Conservation (phyloP, 108 stramenopile species). For the Aurantiochytrium sp. region DNA sequence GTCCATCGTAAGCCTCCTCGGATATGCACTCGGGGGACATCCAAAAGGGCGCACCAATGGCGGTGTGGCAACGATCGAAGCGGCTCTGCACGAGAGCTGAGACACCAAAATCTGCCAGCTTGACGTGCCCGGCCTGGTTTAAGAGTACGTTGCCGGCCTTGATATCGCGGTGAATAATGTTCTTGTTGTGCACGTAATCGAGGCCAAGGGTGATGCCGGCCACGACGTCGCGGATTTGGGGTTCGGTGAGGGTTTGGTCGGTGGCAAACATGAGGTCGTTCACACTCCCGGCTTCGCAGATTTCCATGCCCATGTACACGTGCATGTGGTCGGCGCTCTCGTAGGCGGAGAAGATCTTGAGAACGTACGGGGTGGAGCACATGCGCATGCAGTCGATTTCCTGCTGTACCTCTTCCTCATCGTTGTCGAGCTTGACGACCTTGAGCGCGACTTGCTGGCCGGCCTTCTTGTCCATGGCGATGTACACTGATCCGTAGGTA, state of each 20-base stretch:
- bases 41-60: conserved; percentile 97
- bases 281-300: conserved; percentile 74
- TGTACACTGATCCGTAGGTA: conserved; percentile 79
- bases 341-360: conserved; percentile 76
- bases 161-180: conserved; percentile 86
- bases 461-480: conserved; percentile 62
- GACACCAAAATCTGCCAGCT: conserved; percentile 86
- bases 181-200: conserved; percentile 77
- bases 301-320: conserved; percentile 74
- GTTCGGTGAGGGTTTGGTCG: conserved; percentile 46
- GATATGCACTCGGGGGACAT: conserved; percentile 97
- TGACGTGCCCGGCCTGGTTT: conserved; percentile 72
- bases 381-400: conserved; percentile 77
- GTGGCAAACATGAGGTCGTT: conserved; percentile 70
- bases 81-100: conserved; percentile 82
- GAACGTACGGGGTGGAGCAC: conserved; percentile 74
- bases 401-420: conserved; percentile 72
- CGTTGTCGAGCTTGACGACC: conserved; percentile 53
- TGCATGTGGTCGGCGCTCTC: background rate
- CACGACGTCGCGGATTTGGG: conserved; percentile 69
- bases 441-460: conserved; percentile 76
- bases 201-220: conserved; percentile 75
- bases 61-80: conserved; percentile 86
- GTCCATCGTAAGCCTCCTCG: conserved; percentile 50
- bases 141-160: conserved; percentile 87